Evolutionary conservation across 192 early-diverging fungal genomes (phyloP).

Genomic region (Entomortierella beljakovae): DNA sequence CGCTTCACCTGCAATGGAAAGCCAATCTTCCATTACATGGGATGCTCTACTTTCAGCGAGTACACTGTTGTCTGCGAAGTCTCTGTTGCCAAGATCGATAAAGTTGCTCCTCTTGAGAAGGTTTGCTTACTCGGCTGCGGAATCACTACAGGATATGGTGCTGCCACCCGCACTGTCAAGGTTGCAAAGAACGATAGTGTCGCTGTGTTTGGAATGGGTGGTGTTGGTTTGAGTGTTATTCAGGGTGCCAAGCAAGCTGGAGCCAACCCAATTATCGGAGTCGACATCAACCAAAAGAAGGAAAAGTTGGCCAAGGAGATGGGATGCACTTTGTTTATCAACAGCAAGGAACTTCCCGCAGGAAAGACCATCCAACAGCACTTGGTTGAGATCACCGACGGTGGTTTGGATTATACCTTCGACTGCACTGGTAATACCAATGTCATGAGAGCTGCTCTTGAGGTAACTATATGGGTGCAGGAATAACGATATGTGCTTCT

Average conservation of each 20-base stretch:
- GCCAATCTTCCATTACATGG: constrained; percentile 96
- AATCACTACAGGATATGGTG: constrained; percentile 95
- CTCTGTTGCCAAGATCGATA: constrained; percentile 89
- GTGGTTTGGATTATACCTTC: constrained; percentile 96
- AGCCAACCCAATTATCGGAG: constrained; percentile 84
- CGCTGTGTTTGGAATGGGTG: constrained; percentile 96
- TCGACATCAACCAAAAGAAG: constrained; percentile 92
- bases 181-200: constrained; percentile 80
- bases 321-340: constrained; percentile 46
- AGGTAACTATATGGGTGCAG: no score
- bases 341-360: constrained; percentile 29
- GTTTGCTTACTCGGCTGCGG: constrained; percentile 96
- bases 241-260: constrained; percentile 82
- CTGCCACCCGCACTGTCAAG: constrained; percentile 93
- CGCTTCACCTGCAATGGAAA: constrained; percentile 94
- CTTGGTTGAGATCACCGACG: constrained; percentile 92
- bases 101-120: constrained; percentile 83
- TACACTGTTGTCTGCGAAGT: constrained; percentile 96
- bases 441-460: constrained; percentile 95
- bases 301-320: constrained; percentile 77
- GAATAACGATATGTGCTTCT: no score
- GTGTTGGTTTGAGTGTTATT: constrained; percentile 91
- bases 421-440: constrained; percentile 94
- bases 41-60: constrained; percentile 93
- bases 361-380: constrained; percentile 63